phyloP scores from a whole-genome alignment of 2,329 filamentous ascomycete species.

The Atkinsonella hypoxylon region DNA sequence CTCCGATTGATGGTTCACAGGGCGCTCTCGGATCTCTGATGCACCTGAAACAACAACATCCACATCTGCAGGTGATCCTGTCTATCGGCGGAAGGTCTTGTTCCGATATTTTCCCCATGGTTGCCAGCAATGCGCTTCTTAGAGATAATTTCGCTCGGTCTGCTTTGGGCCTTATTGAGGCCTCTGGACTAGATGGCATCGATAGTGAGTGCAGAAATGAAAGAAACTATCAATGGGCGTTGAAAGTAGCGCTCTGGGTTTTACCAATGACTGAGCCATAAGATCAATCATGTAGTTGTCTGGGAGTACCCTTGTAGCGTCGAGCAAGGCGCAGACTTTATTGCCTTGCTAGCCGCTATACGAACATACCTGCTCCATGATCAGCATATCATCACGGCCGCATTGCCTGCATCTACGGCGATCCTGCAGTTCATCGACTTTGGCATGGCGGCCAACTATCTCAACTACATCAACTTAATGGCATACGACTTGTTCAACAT shows the following conservation, averaged over 20 bases:
- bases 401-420: conserved; percentile 56
- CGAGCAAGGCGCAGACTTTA: conserved; percentile 57
- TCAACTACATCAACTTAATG: conserved; percentile 70
- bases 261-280: neutral
- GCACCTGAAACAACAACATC: conserved; percentile 58
- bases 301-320: conserved; percentile 65
- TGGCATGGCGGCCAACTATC: conserved; percentile 44
- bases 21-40: conserved; percentile 65
- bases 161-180: conserved; percentile 53
- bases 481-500: conserved; percentile 68
- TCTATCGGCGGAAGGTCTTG: conserved; percentile 62
- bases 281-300: conserved; percentile 46
- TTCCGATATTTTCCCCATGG: conserved; percentile 52
- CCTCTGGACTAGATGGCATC: conserved; percentile 49
- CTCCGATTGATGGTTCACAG: conserved; percentile 57
- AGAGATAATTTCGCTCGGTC: conserved; percentile 61
- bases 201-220: conserved; percentile 43
- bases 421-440: conserved; percentile 61
- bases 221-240: too few species aligned
- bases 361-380: conserved; percentile 57
- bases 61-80: conserved; percentile 60
- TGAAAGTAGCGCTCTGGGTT: too few species aligned
- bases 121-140: conserved; percentile 47
- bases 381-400: conserved; percentile 57
- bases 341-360: conserved; percentile 53